phyloP scores from a whole-genome alignment of 2,329 filamentous ascomycete species.

The Colletotrichum musae region DNA sequence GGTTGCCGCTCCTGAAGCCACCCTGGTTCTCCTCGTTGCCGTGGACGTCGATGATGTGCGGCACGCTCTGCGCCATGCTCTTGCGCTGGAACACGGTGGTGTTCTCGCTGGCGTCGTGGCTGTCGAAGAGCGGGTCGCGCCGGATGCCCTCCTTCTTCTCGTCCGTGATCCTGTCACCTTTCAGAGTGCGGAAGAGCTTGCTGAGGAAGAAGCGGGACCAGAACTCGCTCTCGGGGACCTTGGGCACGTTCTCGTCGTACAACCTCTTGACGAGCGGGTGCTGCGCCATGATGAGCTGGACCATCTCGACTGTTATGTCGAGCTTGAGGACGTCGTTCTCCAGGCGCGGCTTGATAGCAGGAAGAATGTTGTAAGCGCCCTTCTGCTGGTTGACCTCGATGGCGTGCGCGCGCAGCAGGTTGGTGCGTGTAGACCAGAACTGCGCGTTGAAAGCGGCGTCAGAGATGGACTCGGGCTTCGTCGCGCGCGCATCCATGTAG shows the following conservation, averaged over 20 bases:
- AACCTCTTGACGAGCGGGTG: constrained; percentile 91
- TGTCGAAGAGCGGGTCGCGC: constrained; percentile 83
- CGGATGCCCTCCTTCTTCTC: constrained; percentile 71
- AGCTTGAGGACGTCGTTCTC: constrained; percentile 83
- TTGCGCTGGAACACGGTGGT: constrained; percentile 66
- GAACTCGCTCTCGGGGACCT: constrained; percentile 83
- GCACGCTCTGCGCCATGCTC: constrained; percentile 76
- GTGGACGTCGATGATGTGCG: constrained; percentile 91
- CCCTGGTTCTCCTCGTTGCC: constrained; percentile 97
- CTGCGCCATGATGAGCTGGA: constrained; percentile 92
- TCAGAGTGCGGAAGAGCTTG: constrained; percentile 89
- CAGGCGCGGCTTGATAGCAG: constrained; percentile 85
- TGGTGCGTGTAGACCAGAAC: constrained; percentile 93
- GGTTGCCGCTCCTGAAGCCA: constrained; percentile 84
- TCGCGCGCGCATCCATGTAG: constrained; percentile 86
- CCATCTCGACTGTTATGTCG: constrained; percentile 91
- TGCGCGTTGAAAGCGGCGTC: constrained; percentile 87
- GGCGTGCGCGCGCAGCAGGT: constrained; percentile 88
- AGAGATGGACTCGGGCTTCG: constrained; percentile 88
- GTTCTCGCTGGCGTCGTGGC: constrained; percentile 84
- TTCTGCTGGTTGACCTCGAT: constrained; percentile 90
- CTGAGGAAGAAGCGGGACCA: constrained; percentile 97
- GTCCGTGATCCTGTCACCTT: constrained; percentile 88
- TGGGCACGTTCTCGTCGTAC: constrained; percentile 94
- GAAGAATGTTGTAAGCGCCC: constrained; percentile 94